Evolutionary conservation across 1,284 basidiomycete species (phyloP), one percentile per base, ranked within the genome.

Genomic region (Apiotrichum brassicae): DNA sequence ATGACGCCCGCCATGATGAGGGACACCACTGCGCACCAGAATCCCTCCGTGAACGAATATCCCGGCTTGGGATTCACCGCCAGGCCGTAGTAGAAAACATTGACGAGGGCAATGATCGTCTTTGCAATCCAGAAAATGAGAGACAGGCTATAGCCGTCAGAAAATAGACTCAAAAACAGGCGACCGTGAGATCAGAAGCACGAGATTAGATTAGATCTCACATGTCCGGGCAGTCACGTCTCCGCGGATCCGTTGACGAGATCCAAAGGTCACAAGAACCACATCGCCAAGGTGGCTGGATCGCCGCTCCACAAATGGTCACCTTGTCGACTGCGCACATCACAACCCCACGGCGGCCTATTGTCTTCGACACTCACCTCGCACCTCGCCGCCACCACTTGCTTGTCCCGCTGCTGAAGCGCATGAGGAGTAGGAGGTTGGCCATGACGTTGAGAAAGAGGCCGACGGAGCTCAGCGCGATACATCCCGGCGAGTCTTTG

Each of bases 21-120:
- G 3, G 73, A 73, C 19, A 75, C 56, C 26, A 77, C 70, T 3
- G 74, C 75, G 45, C 69, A 71, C 71, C 74, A 77, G 57, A 76
- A 76, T 0, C 71, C 76, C 51, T 73, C 65, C 18, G 57, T 53
- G 48, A 68, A 76, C 3, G 22, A 19, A 46, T 67, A 73, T 6
- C 63, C 70, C 1, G 57, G 42, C 0, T 49, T 48, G 46, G 71
- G 72, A 11, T 65, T 51, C 5, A 62, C 61, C 13, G 28, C 14
- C 2, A 43, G 39, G 14, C 57, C 61, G 52, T 68, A 75, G 19
- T 67, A 49, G 38, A 67, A 58, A 1, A 76, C 54, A 54, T 77
- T 77, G 43, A 71, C 63, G 4, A 69, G 48, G 3, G 72, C 75
- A 13, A 76, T 59, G 36, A 64, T 46, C 4, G 70, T 74, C 57